Evolutionary conservation across 495 filamentous ascomycete species (phyloP), one percentile per base, ranked within the genome.

Genomic region (Penicillium soppii): DNA sequence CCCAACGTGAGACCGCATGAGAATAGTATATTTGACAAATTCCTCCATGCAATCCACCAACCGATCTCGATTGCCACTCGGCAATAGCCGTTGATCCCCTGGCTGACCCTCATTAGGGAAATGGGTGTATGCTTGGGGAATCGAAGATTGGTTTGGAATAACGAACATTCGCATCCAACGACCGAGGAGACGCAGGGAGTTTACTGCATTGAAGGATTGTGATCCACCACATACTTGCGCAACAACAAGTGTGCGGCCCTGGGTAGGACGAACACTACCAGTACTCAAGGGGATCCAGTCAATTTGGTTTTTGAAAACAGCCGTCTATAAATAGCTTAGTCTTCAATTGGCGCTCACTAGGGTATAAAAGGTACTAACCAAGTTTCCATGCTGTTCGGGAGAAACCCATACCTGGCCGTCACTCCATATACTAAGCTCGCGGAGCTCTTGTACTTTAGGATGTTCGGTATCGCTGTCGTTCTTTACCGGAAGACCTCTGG

Each of bases 141-240:
- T 72, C 0, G 77, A 82, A 12, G 76, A 82, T 66, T 90, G 85
- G 56, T 90, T 90, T 2, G 82, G 80, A 37, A 89, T 87, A 2
- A 76, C 76, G 54, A 87, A 89, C 86, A 89, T 90, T 25, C 86
- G 76, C 86, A 90, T 90, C 86, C 85, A 89, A 8, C 86, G 77
- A 6, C 86, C 86, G 0, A 90, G 71, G 23, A 89, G 79, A 2
- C 86, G 77, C 40, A 90, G 67, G 10, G 80, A 77, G 64, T 90
- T 90, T n/a, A 89, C 83, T 0, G 85, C 79, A 51, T 90, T 89
- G 70, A 90, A 90, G 0, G 80, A 84, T 59, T 90, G 85, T 3
- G 78, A 83, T 3, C 86, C 86, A 27, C 86, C 85, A 43, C 71
- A 81, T 3, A 89, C 83, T 53, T 87, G 82, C 0, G 80, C 78